These are phyloP conservation scores for Ceratocystis smalleyi DNA, from an alignment of 2,329 filamentous ascomycete species.

Conservation along the genomic window DNA sequence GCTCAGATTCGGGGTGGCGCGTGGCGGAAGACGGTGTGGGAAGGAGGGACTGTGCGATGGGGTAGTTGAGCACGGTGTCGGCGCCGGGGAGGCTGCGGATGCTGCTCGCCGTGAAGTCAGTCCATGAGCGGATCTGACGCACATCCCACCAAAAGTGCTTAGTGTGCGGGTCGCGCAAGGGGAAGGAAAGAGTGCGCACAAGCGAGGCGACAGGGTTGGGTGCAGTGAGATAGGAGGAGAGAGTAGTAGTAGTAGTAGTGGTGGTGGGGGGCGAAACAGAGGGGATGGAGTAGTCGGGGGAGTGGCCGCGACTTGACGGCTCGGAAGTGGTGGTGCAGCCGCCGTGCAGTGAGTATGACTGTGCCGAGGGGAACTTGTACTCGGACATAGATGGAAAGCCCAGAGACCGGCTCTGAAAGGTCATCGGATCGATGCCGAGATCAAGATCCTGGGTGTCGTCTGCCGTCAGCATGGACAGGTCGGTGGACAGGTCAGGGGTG, in stretches of 20 bases:
- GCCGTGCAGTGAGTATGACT: conserved; percentile 24
- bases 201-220: conserved; percentile 70
- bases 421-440: neutral
- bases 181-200: conserved; percentile 63
- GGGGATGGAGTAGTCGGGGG: neutral
- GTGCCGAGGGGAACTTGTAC: conserved; percentile 9
- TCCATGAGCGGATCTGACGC: conserved; percentile 73
- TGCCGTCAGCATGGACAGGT: neutral
- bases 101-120: conserved; percentile 55
- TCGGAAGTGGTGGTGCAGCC: neutral
- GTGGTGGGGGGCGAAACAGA: conserved; percentile 39
- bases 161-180: conserved; percentile 47
- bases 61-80: conserved; percentile 53
- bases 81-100: conserved; percentile 61
- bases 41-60: conserved; percentile 47
- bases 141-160: conserved; percentile 96
- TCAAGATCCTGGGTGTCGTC: neutral
- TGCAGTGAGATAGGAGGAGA: conserved; percentile 62
- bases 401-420: neutral
- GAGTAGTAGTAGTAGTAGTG: conserved; percentile 56
- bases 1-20: conserved; percentile 63
- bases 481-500: neutral
- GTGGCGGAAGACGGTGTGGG: conserved; percentile 41
- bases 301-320: neutral
- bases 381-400: conserved; percentile 1